Conservation (phyloP, 208 protist species). For the Trypanosoma platydactyli region DNA sequence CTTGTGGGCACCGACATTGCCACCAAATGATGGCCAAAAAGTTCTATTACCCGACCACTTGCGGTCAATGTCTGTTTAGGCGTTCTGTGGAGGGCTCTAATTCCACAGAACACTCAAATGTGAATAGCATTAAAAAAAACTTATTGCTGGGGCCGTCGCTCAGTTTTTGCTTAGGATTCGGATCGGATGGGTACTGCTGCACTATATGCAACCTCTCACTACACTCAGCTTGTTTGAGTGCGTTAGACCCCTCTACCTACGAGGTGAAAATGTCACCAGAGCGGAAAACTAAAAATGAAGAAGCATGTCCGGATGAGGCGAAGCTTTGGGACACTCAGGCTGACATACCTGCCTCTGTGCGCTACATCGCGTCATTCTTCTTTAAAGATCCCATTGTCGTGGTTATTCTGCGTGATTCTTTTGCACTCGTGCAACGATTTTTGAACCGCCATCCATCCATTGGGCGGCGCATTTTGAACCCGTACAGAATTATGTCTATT, state of each 20-base stretch:
- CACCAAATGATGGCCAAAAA: constrained; percentile 5
- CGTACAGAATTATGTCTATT: constrained; percentile 8
- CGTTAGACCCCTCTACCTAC: constrained; percentile 20
- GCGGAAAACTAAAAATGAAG: constrained; percentile 5
- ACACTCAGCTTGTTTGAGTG: constrained; percentile 43
- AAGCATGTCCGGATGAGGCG: neutral
- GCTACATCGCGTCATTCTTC: constrained; percentile 1
- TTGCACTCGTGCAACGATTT: constrained; percentile 9
- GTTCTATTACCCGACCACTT: constrained; percentile 14
- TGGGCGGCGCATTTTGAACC: constrained; percentile 3
- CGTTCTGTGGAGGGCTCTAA: neutral
- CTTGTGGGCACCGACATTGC: neutral
- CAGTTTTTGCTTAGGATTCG: constrained; percentile 36
- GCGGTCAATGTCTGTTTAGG: constrained; percentile 12
- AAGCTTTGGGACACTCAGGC: neutral
- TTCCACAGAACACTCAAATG: neutral
- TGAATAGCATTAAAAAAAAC: constrained; percentile 15
- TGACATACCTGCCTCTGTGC: neutral
- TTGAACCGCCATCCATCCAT: constrained; percentile 14
- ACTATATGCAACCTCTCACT: constrained; percentile 33
- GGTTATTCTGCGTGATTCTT: constrained; percentile 3
- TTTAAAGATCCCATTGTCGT: constrained; percentile 12
- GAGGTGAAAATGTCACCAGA: constrained; percentile 10
- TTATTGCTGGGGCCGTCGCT: neutral
- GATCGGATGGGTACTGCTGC: constrained; percentile 45